Evolutionary conservation across 164 flowering plant species (phyloP).

Genomic region (Paratinospora sagittata): DNA sequence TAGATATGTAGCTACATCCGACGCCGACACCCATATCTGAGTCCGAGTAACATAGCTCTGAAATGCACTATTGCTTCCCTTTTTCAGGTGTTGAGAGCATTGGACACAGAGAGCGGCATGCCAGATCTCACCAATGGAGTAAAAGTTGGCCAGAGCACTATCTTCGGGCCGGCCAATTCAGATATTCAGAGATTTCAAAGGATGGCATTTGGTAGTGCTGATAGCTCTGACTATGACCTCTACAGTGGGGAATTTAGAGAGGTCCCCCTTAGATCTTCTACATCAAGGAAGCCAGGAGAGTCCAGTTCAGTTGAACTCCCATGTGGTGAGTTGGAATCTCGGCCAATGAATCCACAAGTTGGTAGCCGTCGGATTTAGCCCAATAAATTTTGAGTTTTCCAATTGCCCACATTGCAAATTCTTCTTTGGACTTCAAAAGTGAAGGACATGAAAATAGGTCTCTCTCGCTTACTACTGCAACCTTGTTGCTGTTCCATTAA

Average conservation of each 20-base stretch:
- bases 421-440: not conserved
- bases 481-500: not conserved
- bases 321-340: constrained; percentile 33
- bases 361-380: constrained; percentile 3
- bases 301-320: constrained; percentile 13
- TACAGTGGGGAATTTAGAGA: constrained; percentile 16
- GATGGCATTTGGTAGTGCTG: constrained; percentile 34
- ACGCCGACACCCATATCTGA: too few relatives aligned
- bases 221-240: constrained; percentile 27
- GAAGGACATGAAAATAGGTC: not conserved
- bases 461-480: not conserved
- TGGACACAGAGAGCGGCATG: constrained; percentile 39
- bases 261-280: constrained; percentile 8
- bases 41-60: too few relatives aligned
- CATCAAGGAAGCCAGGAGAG: constrained; percentile 4
- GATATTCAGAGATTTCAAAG: constrained; percentile 40
- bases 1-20: too few relatives aligned
- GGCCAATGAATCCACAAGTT: constrained; percentile 21
- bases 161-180: constrained; percentile 31
- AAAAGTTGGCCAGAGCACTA: constrained; percentile 48
- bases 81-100: constrained; percentile 45
- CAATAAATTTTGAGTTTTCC: not conserved
- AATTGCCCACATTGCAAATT: not conserved
- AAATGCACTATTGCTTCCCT: not conserved
- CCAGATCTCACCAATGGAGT: constrained; percentile 52